Evolutionary conservation across 1,284 basidiomycete species (phyloP).

Genomic region (Schizophyllum amplum): DNA sequence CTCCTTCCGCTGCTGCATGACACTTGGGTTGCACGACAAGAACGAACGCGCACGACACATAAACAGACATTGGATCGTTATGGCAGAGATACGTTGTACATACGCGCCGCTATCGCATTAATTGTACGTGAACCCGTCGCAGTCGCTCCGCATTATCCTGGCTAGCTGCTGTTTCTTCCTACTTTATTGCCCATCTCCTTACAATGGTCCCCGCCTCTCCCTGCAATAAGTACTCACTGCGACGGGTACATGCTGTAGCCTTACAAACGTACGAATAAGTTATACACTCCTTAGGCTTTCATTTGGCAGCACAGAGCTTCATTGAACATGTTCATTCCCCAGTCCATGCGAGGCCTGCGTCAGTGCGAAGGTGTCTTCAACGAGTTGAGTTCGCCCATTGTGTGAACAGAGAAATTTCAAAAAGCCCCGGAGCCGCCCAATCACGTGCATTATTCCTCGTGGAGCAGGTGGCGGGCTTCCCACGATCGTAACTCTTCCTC

Average conservation of each 20-base stretch:
- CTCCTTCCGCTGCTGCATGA: slow-evolving; percentile 10
- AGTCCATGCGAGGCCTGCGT: too few relatives aligned
- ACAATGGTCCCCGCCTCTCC: neutral
- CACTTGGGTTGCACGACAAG: neutral
- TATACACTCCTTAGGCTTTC: neutral
- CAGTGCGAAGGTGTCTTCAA: too few relatives aligned
- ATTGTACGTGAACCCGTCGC: neutral
- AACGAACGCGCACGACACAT: neutral
- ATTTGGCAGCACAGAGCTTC: neutral
- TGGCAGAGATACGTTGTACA: neutral
- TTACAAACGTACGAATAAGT: neutral
- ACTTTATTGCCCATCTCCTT: neutral
- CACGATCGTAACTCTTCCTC: neutral
- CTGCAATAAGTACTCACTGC: neutral
- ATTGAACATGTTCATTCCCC: too few relatives aligned
- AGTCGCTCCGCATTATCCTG: neutral
- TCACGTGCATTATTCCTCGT: neutral
- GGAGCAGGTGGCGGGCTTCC: neutral
- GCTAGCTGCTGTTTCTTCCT: neutral
- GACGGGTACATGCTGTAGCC: neutral
- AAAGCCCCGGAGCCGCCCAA: too few relatives aligned
- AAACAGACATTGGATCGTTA: neutral
- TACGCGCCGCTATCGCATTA: neutral
- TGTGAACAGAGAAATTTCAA: too few relatives aligned
- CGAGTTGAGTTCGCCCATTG: neutral